Conservation (phyloP, 129 eudicot species). For the Pulicaria dysenterica region DNA sequence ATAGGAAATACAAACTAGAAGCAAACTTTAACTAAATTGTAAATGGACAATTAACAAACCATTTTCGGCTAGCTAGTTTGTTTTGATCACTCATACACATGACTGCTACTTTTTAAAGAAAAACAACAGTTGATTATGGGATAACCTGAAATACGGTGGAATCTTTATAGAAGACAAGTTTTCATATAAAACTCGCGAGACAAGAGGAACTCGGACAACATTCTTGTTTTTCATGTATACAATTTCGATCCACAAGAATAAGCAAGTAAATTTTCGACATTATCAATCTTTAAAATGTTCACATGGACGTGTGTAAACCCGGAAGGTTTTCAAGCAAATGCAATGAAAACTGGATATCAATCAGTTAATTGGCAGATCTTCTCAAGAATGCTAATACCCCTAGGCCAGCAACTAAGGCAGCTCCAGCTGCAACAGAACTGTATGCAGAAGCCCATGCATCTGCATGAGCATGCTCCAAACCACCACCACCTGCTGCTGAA, state of each 20-base stretch:
- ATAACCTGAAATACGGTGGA: not conserved
- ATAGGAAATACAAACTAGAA: no score
- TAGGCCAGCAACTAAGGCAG: constrained; percentile 90
- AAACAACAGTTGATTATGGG: not conserved
- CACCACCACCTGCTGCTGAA: constrained; percentile 33
- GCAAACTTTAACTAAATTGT: no score
- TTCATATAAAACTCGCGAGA: constrained; percentile 23
- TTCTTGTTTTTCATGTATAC: constrained; percentile 19
- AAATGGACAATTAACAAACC: no score
- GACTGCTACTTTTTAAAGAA: not conserved
- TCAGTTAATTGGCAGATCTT: constrained; percentile 49
- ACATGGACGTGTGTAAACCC: constrained; percentile 18
- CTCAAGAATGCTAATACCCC: constrained; percentile 82
- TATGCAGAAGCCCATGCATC: constrained; percentile 99
- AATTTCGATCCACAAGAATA: constrained; percentile 12
- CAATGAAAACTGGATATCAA: constrained; percentile 12
- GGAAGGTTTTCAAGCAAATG: not conserved
- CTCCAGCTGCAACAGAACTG: constrained; percentile 92
- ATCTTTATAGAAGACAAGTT: constrained; percentile 12
- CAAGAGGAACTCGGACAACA: constrained; percentile 18
- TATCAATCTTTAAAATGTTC: constrained; percentile 24
- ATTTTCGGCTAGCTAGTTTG: no score
- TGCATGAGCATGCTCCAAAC: constrained; percentile 66
- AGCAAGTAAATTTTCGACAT: constrained; percentile 35
- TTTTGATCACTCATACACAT: not conserved